Conservation (phyloP, 257 asterid species). For the Pogostemon cablin region DNA sequence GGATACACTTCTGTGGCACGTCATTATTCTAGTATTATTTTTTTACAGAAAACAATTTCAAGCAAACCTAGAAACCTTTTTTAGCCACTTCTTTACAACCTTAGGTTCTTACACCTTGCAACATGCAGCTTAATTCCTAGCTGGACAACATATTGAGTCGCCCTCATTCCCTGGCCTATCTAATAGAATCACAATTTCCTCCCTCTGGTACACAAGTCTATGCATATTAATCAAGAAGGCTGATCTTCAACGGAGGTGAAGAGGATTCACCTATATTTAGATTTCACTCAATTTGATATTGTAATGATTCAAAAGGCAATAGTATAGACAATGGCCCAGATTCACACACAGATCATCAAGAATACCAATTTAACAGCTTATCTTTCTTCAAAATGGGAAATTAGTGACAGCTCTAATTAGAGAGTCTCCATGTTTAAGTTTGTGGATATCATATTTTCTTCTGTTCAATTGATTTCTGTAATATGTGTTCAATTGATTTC, state of each 20-base stretch:
- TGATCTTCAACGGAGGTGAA: background rate
- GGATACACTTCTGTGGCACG: too few species aligned
- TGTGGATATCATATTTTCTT: background rate
- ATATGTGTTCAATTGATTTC: background rate
- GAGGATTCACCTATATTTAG: background rate
- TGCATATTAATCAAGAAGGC: background rate
- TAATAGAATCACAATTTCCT: background rate
- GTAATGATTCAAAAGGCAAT: background rate
- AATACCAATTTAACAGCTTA: conserved; percentile 8
- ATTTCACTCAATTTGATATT: conserved; percentile 4
- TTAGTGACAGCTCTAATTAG: background rate
- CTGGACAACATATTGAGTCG: background rate
- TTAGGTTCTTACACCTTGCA: background rate
- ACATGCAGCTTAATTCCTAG: background rate
- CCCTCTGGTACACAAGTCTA: background rate
- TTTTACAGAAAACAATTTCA: background rate
- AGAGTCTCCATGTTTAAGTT: background rate
- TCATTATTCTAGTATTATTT: background rate
- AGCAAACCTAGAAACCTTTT: conserved; percentile 1
- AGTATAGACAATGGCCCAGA: background rate
- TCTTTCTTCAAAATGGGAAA: conserved; percentile 10
- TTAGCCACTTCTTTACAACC: background rate
- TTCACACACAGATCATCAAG: background rate
- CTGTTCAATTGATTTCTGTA: background rate
- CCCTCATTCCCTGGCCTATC: background rate